phyloP scores from a whole-genome alignment of 306 rosid genomes.

The Luffa acutangula region DNA sequence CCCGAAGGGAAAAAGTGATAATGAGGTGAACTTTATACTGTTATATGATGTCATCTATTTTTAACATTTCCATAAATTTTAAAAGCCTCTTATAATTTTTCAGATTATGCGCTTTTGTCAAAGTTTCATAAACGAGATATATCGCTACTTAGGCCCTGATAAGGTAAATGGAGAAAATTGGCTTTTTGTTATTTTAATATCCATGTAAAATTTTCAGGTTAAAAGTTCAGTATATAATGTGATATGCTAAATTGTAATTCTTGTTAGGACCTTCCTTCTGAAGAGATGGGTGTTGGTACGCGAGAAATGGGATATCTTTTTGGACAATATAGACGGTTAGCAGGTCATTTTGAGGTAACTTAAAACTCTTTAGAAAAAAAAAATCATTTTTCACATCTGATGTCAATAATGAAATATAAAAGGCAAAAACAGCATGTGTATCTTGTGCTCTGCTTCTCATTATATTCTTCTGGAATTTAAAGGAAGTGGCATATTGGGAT shows the following conservation, averaged over 20 bases:
- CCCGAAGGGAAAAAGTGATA: constrained; percentile 91
- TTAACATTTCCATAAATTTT: constrained; percentile 10
- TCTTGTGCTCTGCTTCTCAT: not conserved
- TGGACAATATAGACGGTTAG: constrained; percentile 94
- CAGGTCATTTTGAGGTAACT: constrained; percentile 88
- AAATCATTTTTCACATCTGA: not conserved
- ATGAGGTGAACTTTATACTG: constrained; percentile 53
- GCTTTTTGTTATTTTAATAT: not conserved
- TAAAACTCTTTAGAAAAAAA: not conserved
- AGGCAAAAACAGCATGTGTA: constrained; percentile 8
- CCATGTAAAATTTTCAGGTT: not conserved
- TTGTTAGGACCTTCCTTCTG: constrained; percentile 88
- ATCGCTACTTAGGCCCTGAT: constrained; percentile 94
- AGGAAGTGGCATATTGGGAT: not conserved
- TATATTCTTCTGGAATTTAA: not conserved
- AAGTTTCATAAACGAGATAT: constrained; percentile 93
- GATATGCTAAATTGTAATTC: constrained; percentile 13
- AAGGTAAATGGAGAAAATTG: constrained; percentile 51
- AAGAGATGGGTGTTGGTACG: constrained; percentile 99
- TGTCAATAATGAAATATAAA: not conserved
- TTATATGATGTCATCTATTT: constrained; percentile 4
- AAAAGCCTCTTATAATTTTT: constrained; percentile 30
- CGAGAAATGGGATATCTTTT: constrained; percentile 99
- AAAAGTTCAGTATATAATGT: constrained; percentile 14
- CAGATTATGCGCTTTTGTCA: constrained; percentile 99